Base-by-base conservation (phyloP, 2,329 filamentous ascomycete genomes). In the Teratosphaeria zuluensis region DNA sequence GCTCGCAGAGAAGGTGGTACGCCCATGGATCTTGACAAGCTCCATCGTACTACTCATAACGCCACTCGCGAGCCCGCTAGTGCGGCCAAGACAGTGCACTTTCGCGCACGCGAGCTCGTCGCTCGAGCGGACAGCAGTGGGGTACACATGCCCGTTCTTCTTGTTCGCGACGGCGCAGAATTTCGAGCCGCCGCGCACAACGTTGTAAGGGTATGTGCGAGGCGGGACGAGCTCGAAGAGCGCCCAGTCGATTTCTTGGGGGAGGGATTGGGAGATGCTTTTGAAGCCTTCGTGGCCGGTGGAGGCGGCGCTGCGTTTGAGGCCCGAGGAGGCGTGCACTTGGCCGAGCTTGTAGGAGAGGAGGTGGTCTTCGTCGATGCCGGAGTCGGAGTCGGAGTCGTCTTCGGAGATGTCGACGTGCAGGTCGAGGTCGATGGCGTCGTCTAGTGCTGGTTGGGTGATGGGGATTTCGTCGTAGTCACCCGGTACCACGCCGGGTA, bases 231-330 rank as follows among this genome's bases (percentile, higher is more conserved):
- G 89, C 64, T 89, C 84, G 66, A 97, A 91, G 2, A 97, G 77
- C 0, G 92, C 91, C 92, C 92, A 97, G 72, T 97, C 92, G 52
- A 97, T 91, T 72, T 97, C 92, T 70, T 96, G 92, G 5, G 28
- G 95, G 77, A 4, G 87, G 85, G 61, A 87, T 80, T 60, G 64
- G 31, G 56, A 86, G 81, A 56, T 78, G 81, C 70, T 88, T 53
- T 66, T 64, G 61, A 68, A 72, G 52, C 69, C 65, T 64, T 70
- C 64, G 33, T 67, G 66, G 9, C 42, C 42, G 12, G 64, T 63
- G 42, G 67, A 62, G 19, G 57, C 54, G 4, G 59, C 52, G 16
- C 61, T 69, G 32, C 92, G 84, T 4, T 90, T 85, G 59, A 97
- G 88, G 6, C 92, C 92, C 24, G 91, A 96, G 0, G 90, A 95